Conservation (phyloP, 2,329 filamentous ascomycete species). For the Plenodomus lindquistii region DNA sequence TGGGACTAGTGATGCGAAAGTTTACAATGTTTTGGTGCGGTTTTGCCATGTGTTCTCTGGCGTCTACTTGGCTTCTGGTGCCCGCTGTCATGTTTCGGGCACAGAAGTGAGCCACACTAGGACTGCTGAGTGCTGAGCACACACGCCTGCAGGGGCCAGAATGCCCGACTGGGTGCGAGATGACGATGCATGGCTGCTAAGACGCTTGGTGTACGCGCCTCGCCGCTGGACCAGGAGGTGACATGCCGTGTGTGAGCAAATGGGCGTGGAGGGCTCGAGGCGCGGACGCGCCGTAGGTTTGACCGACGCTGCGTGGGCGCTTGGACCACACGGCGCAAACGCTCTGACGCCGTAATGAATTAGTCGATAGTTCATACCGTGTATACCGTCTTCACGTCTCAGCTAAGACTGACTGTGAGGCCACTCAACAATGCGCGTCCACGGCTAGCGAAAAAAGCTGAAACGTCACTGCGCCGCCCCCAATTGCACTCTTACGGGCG, state of each 20-base stretch:
- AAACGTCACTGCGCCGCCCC: slow-evolving; percentile 17
- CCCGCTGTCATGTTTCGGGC: slow-evolving; percentile 14
- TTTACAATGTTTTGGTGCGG: not conserved
- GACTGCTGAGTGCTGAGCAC: slow-evolving; percentile 3
- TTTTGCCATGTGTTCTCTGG: slow-evolving; percentile 9
- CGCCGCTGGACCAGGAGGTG: slow-evolving; percentile 4
- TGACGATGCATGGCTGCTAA: not conserved
- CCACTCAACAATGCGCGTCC: slow-evolving; percentile 3
- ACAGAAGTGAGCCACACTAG: slow-evolving; percentile 4
- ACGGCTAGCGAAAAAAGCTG: slow-evolving; percentile 4
- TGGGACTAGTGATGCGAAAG: not conserved
- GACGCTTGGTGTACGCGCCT: slow-evolving; percentile 7
- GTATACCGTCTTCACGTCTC: slow-evolving; percentile 7
- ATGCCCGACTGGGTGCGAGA: slow-evolving; percentile 10
- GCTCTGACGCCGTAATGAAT: slow-evolving; percentile 6
- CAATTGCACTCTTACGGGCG: not conserved
- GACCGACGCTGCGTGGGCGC: slow-evolving; percentile 8
- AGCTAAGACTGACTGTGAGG: not conserved
- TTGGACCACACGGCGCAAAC: slow-evolving; percentile 5
- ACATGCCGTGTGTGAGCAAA: slow-evolving; percentile 7
- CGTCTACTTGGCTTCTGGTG: slow-evolving; percentile 12
- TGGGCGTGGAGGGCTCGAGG: slow-evolving; percentile 6
- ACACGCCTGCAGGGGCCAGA: slow-evolving; percentile 12
- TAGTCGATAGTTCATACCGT: slow-evolving; percentile 5
- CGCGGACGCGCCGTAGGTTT: slow-evolving; percentile 7